phyloP scores from a whole-genome alignment of 345 rosid species.

The Lepidium sativum region DNA sequence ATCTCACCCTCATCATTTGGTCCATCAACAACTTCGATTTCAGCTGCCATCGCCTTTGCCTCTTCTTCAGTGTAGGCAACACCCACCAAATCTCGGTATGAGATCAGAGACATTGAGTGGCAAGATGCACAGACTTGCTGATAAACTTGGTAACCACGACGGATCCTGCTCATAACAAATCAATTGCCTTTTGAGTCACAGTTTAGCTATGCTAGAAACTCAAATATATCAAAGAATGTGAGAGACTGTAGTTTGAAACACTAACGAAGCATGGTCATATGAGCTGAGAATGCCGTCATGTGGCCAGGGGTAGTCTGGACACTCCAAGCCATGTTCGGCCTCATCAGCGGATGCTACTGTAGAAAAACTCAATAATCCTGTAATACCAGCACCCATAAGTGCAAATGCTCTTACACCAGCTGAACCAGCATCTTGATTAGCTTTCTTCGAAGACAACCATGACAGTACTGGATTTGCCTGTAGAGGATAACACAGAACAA shows the following conservation, averaged over 20 bases:
- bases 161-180: slow-evolving; percentile 58
- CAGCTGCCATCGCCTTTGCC: slow-evolving; percentile 95
- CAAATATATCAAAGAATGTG: not conserved
- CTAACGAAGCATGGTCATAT: slow-evolving; percentile 98
- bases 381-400: slow-evolving; percentile 73
- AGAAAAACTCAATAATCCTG: slow-evolving; percentile 66
- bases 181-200: not conserved
- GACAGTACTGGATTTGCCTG: slow-evolving; percentile 58
- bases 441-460: slow-evolving; percentile 52
- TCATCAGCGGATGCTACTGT: slow-evolving; percentile 85
- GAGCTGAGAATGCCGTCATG: slow-evolving; percentile 89
- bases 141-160: slow-evolving; percentile 97
- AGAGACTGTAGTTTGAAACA: not conserved
- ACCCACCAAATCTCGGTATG: slow-evolving; percentile 91
- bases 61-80: slow-evolving; percentile 98
- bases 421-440: slow-evolving; percentile 46
- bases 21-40: slow-evolving; percentile 94
- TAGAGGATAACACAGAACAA: not conserved
- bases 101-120: slow-evolving; percentile 89
- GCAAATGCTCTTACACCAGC: slow-evolving; percentile 52
- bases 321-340: slow-evolving; percentile 88
- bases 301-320: slow-evolving; percentile 93
- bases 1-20: slow-evolving; percentile 98
- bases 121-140: slow-evolving; percentile 97
- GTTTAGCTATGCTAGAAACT: not conserved